Evolutionary conservation across 2,329 filamentous ascomycete species (phyloP), one percentile per base, ranked within the genome.

Genomic region (Fusarium musae): DNA sequence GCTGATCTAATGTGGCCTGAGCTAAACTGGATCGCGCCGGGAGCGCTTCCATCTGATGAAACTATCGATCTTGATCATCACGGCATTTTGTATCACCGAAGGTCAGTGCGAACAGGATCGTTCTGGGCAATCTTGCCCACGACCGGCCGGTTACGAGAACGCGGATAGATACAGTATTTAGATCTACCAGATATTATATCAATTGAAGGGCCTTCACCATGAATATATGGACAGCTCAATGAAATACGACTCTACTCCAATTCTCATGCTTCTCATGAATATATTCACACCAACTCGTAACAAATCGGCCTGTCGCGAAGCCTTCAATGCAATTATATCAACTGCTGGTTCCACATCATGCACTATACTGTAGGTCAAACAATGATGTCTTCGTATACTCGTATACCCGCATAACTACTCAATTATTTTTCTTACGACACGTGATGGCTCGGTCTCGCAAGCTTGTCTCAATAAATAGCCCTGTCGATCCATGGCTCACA

Each of bases 11-110:
- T 17, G 7, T 5, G 23, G 17, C 50, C 50, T 53, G 23, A 39
- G 23, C 28, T 47, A 30, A 42, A 10, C 13, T 42, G 3, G 17
- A 32, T 54, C 36, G n/a, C 21, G 46, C 28, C 17, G n/a, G 47
- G 32, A 40, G 39, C 17, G 7, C 36, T 32, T 56, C 32, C 15
- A 32, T 13, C 21, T 17, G 12, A 32, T 26, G 36, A 42, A 32
- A 60, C 36, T 60, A 60, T 60, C 50, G 47, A 54, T 17, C 28
- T 36, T 26, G 17, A 28, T 23, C 36, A 19, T 34, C 23, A 34
- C 13, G 34, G 36, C 12, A 26, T 13, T 34, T 9, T 11, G 5
- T 36, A 42, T 32, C 6, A 12, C 47, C 13, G n/a, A n/a, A 10
- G 36, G 47, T 50, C 47, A 34, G 16, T 34, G 28, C 28, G 15